Evolutionary conservation across 1,139 yeast species (phyloP), one percentile per base, ranked within the genome.

Genomic region (Sugiyamaella novakii): DNA sequence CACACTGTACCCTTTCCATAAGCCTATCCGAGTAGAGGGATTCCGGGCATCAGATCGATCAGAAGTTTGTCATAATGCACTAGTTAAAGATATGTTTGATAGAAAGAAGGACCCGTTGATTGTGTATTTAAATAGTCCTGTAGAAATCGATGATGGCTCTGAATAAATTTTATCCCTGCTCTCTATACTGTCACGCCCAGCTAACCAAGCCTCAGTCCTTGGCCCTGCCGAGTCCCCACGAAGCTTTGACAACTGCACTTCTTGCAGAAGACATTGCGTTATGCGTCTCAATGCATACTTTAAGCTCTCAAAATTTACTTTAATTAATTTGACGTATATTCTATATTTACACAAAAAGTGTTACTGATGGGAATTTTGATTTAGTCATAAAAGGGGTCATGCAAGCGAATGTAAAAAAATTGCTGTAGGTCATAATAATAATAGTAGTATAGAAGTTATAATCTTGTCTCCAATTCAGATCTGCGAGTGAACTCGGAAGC

Each of bases 401-500:
- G 33, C 31, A 38, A 38, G 40, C 40, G 40, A 36, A 14, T 12
- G 40, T n/a, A 33, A 11, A 15, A 22, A 6, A 12, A 12, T 33
- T 15, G 36, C 19, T 33, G 30, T 7, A 7, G 42, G 7, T 21
- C 14, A 19, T 25, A 5, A 7, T 38, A 36, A n/a, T 27, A 12
- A 11, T 18, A 5, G 12, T n/a, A 15, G 33, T n/a, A n/a, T n/a
- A n/a, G 11, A 4, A 18, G n/a, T 29, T 39, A 50, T 43, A 50
- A 25, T 24, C 50, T 46, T 11, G 49, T 47, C 36, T 50, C 53
- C 12, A 21, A 27, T n/a, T 43, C 44, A 67, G 43, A 33, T 19
- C 39, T 25, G 17, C 38, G 36, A 15, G 43, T 29, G 40, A 46
- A 49, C 25, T 56, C 59, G 15, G 57, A 38, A 17, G 63, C 56